Evolutionary conservation across 164 flowering plant genomes (phyloP), one percentile per base, ranked within the genome.

Genomic region (Protea cynaroides): DNA sequence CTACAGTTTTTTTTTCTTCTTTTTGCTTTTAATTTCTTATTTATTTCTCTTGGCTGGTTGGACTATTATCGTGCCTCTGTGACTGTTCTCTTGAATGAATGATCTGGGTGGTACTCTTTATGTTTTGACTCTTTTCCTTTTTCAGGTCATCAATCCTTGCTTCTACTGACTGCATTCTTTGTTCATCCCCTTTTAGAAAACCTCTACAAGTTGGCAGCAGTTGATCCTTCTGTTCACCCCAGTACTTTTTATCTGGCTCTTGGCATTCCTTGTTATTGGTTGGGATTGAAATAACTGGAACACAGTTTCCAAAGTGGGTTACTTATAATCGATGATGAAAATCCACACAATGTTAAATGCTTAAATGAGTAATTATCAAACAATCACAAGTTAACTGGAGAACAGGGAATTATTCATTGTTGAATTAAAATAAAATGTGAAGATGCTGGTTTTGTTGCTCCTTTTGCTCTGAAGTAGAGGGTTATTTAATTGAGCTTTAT

Each of bases 401-500:
- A 25, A 9, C 8, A 8, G 24, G 5, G 18, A 8, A 8, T 63
- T 19, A 8, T 38, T 50, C 21, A 7, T 19, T 25, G 56, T 36
- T 34, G 15, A 40, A 18, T 25, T 37, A 37, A 36, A 47, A 18
- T n/a, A n/a, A n/a, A n/a, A n/a, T n/a, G 37, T 11, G 59, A 40
- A 24, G 21, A 14, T 25, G 36, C 61, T 69, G 66, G 58, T 62
- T 47, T 10, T 63, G 67, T 57, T 69, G 56, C 23, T 36, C 44
- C 50, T 46, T 65, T 40, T 73, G 61, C 69, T 71, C 57, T 2
- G 67, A 14, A 76, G 78, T 78, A 82, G n/a, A n/a, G n/a, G 84
- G 83, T 71, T 73, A 74, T 67, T 71, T 65, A 57, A 66, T 62
- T 70, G 22, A 71, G 72, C 79, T 78, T 74, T 29, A 5, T 29